Evolutionary conservation across 2,329 filamentous ascomycete species (phyloP).

Genomic region (Malbranchea cinnamomea): DNA sequence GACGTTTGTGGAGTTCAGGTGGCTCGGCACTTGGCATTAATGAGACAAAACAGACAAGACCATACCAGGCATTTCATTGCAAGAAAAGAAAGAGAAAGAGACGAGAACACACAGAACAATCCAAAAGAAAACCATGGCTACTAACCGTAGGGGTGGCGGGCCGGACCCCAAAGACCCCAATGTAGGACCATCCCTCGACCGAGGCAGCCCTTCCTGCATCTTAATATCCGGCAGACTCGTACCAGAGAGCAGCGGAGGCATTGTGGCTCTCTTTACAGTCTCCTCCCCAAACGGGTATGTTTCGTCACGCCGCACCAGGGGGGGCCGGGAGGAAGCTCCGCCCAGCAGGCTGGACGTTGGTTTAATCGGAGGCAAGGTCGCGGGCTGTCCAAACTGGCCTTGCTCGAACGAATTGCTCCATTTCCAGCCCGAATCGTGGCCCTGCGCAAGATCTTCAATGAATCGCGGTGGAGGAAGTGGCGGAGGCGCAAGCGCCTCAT

Average conservation of each 20-base stretch:
- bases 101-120: no score
- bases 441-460: constrained; percentile 40
- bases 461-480: constrained; percentile 49
- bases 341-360: constrained; percentile 37
- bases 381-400: constrained; percentile 23
- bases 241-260: constrained; percentile 6
- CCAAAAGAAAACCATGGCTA: no score
- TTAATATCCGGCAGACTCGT: constrained; percentile 4
- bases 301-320: constrained; percentile 17
- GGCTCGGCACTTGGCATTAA: no score
- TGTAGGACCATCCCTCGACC: constrained; percentile 3
- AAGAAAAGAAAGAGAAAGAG: no score
- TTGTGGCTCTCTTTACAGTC: constrained; percentile 1
- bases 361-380: constrained; percentile 29
- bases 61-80: no score
- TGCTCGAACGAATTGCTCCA: constrained; percentile 41
- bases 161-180: no score
- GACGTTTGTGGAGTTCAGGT: no score
- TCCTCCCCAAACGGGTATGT: constrained; percentile 7
- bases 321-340: constrained; percentile 23
- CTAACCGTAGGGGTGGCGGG: no score
- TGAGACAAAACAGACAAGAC: no score
- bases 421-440: constrained; percentile 48
- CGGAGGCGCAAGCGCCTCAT: constrained; percentile 38
- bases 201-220: background rate